Base-by-base conservation (phyloP, 306 rosid species). In the Lablab purpureus region DNA sequence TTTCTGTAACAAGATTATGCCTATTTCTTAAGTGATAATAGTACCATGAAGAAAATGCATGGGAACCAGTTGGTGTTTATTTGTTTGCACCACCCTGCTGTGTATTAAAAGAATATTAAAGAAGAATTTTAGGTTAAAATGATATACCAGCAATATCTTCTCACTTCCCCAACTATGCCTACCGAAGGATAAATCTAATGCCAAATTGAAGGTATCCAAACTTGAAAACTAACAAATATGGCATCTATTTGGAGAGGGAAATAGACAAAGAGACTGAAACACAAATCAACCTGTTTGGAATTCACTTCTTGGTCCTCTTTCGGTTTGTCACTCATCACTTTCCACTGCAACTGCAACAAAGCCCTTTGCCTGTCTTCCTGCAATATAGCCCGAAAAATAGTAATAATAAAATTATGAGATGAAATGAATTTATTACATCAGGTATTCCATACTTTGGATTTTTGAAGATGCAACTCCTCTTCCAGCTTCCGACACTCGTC, bases 321-420 rank as follows among this genome's bases (percentile, higher is more conserved):
- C 67, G 90, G 90, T 72, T 91, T 90, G 87, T 93, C 91, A 46
- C 96, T 83, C 98, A 96, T 95, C 84, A 93, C 98, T 87, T 86
- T 91, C 99, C 98, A 96, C 87, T 91, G 97, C 93, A 96, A 77
- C 81, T 96, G 94, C 90, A 96, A 83, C 79, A 96, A 86, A 71
- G 98, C 92, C 84, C 91, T 91, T 87, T 96, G 98, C 87, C 90
- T 88, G 65, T 96, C 97, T 90, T 96, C 99, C 99, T 90, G 86
- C 75, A 75, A 82, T 71, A 78, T 41, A 59, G 67, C 66, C 86
- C 56, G 13, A 71, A 34, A 30, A 45, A 58, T 23, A 66, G 2
- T 40, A 67, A 41, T n/a, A 19, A 13, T 19, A 13, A 59, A 58
- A 47, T 25, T 30, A 4, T 2, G 36, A n/a, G 71, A 60, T 36